phyloP scores from a whole-genome alignment of 2,329 filamentous ascomycete genomes.

The Dothistroma pini region DNA sequence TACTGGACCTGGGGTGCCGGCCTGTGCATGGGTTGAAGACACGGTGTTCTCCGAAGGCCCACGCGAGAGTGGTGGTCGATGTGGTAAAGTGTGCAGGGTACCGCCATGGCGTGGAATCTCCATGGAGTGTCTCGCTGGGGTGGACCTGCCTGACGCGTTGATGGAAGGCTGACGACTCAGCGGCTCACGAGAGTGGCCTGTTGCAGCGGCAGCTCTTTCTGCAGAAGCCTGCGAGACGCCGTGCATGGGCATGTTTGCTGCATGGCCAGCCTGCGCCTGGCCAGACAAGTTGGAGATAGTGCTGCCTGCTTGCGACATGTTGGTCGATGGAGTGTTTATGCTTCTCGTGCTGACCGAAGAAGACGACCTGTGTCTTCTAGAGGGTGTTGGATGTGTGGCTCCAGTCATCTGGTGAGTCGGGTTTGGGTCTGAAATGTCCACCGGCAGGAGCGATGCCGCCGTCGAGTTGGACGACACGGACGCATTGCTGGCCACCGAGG shows the following conservation, averaged over 20 bases:
- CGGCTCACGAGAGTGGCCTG: constrained; percentile 14
- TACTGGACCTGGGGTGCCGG: constrained; percentile 23
- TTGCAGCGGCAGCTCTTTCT: constrained; percentile 34
- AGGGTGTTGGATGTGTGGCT: constrained; percentile 52
- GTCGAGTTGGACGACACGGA: constrained; percentile 53
- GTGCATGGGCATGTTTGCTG: constrained; percentile 18
- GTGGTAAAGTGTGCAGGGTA: constrained; percentile 29
- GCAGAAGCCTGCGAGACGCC: constrained; percentile 35
- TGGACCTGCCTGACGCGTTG: constrained; percentile 33
- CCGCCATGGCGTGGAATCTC: constrained; percentile 24
- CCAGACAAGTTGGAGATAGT: constrained; percentile 16
- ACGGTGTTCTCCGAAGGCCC: constrained; percentile 27
- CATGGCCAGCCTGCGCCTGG: constrained; percentile 24
- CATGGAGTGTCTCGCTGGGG: constrained; percentile 33
- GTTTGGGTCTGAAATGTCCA: constrained; percentile 48
- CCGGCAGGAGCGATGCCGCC: constrained; percentile 40
- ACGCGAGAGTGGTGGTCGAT: constrained; percentile 34
- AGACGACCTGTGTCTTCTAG: constrained; percentile 47
- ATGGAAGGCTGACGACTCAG: constrained; percentile 35
- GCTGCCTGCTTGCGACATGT: constrained; percentile 14
- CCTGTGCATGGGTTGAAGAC: constrained; percentile 27
- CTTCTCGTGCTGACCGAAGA: constrained; percentile 31
- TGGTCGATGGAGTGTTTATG: constrained; percentile 27
- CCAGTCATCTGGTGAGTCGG: constrained; percentile 44
- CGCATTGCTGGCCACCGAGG: constrained; percentile 58